Conservation (phyloP, 2,329 filamentous ascomycete species). For the Mollisiaceae sp. region DNA sequence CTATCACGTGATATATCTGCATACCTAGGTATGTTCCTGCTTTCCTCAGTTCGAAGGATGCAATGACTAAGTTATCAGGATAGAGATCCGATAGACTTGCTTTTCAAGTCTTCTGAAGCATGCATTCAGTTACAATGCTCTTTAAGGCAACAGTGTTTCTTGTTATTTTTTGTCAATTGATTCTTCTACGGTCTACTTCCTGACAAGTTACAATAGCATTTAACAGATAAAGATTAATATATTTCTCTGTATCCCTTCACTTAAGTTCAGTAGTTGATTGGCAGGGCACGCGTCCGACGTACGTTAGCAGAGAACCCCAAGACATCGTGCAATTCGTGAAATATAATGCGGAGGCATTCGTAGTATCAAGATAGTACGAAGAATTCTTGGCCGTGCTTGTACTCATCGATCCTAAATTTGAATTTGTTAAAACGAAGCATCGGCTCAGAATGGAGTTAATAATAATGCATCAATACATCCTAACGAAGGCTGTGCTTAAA, state of each 20-base stretch:
- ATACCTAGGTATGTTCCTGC: slow-evolving; percentile 46
- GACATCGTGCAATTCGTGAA: slow-evolving; percentile 50
- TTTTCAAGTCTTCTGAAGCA: slow-evolving; percentile 33
- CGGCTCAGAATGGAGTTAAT: neutral
- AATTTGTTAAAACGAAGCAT: neutral
- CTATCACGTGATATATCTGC: slow-evolving; percentile 37
- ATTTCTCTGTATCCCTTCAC: too few species aligned
- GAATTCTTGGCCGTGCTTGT: slow-evolving; percentile 35
- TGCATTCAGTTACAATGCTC: slow-evolving; percentile 37
- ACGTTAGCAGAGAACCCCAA: slow-evolving; percentile 45
- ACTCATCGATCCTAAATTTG: slow-evolving; percentile 39
- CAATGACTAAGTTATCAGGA: slow-evolving; percentile 42
- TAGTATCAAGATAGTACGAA: slow-evolving; percentile 33
- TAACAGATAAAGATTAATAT: too few species aligned
- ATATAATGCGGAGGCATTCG: slow-evolving; percentile 34
- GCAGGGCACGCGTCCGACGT: slow-evolving; percentile 44
- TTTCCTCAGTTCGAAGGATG: slow-evolving; percentile 42
- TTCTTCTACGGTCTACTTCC: too few species aligned
- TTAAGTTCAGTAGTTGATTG: slow-evolving; percentile 42
- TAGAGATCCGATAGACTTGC: slow-evolving; percentile 44
- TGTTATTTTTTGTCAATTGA: too few species aligned
- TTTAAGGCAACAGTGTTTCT: slow-evolving; percentile 48
- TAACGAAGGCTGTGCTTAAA: neutral
- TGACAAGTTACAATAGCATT: too few species aligned
- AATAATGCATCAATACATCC: slow-evolving; percentile 1